Base-by-base conservation (phyloP, 768 basidiomycete genomes). In the Cyathus striatus region DNA sequence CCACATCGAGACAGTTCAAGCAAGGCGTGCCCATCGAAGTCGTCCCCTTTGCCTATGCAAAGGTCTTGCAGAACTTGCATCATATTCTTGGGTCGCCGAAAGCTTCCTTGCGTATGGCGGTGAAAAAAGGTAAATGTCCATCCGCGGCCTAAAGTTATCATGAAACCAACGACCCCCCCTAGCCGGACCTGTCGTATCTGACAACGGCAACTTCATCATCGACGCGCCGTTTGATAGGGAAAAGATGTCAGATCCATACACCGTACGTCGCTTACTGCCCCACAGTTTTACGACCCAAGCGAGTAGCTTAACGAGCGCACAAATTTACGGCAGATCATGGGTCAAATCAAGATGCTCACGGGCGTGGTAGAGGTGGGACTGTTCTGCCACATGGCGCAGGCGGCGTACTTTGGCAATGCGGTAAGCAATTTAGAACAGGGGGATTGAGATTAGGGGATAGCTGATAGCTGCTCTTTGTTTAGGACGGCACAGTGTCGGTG, bases 311-410 rank as follows among this genome's bases (percentile, higher is more conserved):
- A n/a, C n/a, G n/a, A n/a, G n/a, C n/a, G n/a, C n/a, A n/a, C n/a
- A n/a, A n/a, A n/a, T 36, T 6, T 54, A 32, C 22, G 41, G 6
- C 57, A 94, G 89, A 72, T 97, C 14, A 67, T 95, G 67, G 62
- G 70, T 13, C 71, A 75, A 47, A 86, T 98, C 57, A 98, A 97
- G 71, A 79, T 95, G 76, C 73, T 98, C 46, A 98, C 95, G 3
- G 96, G 96, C 36, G 91, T 97, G 18, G 90, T 98, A n/a, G 96
- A 99, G 62, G 96, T 97, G 24, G 96, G 96, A 1, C 63, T 99
- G n/a, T 98, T 99, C 69, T 93, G 90, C 58, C 72, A 81, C 42
- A 84, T 96, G 75, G 93, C 88, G 4, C 79, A 83, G 58, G 93
- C 93, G 1, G 95, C 94, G n/a, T 98, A 97, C 70, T 99, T 98